Conservation (phyloP, 441 rosid genomes). For the Metrosideros polymorpha region DNA sequence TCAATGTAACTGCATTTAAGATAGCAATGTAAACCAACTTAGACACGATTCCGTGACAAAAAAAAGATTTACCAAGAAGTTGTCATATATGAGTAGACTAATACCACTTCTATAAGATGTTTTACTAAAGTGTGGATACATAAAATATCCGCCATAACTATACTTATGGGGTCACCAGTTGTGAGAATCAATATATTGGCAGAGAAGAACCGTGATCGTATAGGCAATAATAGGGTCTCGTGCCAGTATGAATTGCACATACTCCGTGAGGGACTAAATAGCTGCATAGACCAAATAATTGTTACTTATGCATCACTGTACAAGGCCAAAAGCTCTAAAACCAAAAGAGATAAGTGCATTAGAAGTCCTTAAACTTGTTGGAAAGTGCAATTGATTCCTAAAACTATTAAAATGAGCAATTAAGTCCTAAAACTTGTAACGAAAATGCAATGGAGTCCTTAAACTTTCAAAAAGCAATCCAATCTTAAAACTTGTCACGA, state of each 20-base stretch:
- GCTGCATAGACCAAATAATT: background rate
- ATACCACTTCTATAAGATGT: too few species aligned
- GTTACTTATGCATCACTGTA: background rate
- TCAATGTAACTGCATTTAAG: conserved; percentile 6
- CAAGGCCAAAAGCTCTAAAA: background rate
- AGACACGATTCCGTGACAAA: background rate
- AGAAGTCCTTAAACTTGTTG: too few species aligned
- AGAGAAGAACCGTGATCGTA: background rate
- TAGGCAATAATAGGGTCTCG: background rate
- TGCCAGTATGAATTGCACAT: background rate
- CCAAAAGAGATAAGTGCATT: too few species aligned
- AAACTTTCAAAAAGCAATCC: too few species aligned
- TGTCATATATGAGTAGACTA: background rate
- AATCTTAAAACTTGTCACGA: too few species aligned
- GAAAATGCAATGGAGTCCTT: too few species aligned
- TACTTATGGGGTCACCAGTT: background rate
- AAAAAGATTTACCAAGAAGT: background rate
- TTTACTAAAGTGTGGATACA: background rate
- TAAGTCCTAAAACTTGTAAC: too few species aligned
- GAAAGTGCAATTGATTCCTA: too few species aligned
- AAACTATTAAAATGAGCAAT: too few species aligned
- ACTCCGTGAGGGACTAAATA: background rate
- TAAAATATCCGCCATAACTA: background rate
- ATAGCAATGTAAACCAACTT: background rate
- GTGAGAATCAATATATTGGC: background rate